Evolutionary conservation across 345 rosid species (phyloP).

Genomic region (Dipteronia dyeriana): DNA sequence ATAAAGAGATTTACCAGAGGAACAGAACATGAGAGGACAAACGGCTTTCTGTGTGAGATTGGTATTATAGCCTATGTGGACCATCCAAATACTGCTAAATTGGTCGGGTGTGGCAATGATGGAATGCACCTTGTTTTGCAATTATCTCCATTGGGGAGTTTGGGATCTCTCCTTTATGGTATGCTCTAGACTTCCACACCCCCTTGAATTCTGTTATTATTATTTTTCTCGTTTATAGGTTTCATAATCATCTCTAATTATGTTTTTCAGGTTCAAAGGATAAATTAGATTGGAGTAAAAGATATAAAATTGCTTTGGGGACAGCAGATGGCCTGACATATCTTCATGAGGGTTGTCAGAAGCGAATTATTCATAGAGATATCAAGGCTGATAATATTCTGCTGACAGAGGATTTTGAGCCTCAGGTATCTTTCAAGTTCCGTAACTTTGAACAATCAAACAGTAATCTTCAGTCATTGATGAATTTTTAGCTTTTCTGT

Average conservation of each 20-base stretch:
- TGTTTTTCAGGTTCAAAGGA: constrained; percentile 48
- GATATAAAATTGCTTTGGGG: constrained; percentile 84
- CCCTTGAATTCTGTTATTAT: background rate
- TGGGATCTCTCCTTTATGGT: constrained; percentile 85
- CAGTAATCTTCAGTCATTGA: background rate
- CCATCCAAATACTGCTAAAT: constrained; percentile 87
- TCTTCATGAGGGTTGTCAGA: constrained; percentile 83
- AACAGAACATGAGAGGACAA: constrained; percentile 62
- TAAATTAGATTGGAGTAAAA: constrained; percentile 70
- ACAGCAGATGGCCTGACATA: constrained; percentile 79
- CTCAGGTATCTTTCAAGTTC: constrained; percentile 62
- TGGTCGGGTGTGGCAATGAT: constrained; percentile 81
- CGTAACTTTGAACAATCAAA: constrained; percentile 11
- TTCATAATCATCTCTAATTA: constrained; percentile 1
- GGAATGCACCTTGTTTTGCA: constrained; percentile 81
- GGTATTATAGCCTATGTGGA: constrained; percentile 86
- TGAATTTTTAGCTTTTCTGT: constrained; percentile 3
- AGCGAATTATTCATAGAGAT: constrained; percentile 92
- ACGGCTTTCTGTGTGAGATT: constrained; percentile 71
- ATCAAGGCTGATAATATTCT: constrained; percentile 93
- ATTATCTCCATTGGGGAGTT: constrained; percentile 76
- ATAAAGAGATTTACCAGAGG: constrained; percentile 76
- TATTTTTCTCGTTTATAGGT: background rate
- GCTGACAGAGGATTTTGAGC: constrained; percentile 80
- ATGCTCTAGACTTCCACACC: constrained; percentile 11